These are phyloP conservation scores for Thyridium curvatum DNA, from an alignment of 2,329 filamentous ascomycete genomes.

Conservation along the genomic window DNA sequence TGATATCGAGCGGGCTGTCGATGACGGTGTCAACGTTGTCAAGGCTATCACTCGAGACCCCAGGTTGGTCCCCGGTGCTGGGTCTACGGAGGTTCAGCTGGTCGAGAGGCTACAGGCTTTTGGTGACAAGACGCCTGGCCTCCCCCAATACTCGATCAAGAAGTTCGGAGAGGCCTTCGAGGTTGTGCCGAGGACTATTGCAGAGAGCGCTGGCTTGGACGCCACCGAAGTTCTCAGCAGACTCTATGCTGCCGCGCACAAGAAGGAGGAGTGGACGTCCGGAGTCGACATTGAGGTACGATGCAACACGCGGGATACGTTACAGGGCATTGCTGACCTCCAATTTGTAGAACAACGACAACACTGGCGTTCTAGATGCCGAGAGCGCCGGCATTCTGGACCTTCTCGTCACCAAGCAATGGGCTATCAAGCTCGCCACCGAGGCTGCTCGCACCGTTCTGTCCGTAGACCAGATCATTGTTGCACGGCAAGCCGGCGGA, in stretches of 20 bases:
- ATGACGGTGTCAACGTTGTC: slow-evolving; percentile 96
- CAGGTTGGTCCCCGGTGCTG: slow-evolving; percentile 85
- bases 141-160: slow-evolving; percentile 93
- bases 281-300: slow-evolving; percentile 85
- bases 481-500: slow-evolving; percentile 92
- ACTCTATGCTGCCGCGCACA: slow-evolving; percentile 88
- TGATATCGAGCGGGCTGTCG: slow-evolving; percentile 92
- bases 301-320: not conserved
- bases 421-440: slow-evolving; percentile 95
- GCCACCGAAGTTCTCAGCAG: slow-evolving; percentile 93
- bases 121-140: slow-evolving; percentile 85
- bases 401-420: slow-evolving; percentile 84
- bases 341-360: slow-evolving; percentile 58
- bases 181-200: slow-evolving; percentile 87
- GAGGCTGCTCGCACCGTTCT: slow-evolving; percentile 91
- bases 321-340: slow-evolving; percentile 13
- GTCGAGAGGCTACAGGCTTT: slow-evolving; percentile 86
- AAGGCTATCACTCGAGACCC: slow-evolving; percentile 96
- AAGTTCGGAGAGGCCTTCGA: slow-evolving; percentile 98
- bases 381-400: slow-evolving; percentile 87
- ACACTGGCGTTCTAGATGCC: slow-evolving; percentile 76
- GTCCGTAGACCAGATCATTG: slow-evolving; percentile 98
- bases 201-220: slow-evolving; percentile 91
- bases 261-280: slow-evolving; percentile 81
- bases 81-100: slow-evolving; percentile 89